Conservation (phyloP, 495 filamentous ascomycete genomes). For the Choiromyces venosus region DNA sequence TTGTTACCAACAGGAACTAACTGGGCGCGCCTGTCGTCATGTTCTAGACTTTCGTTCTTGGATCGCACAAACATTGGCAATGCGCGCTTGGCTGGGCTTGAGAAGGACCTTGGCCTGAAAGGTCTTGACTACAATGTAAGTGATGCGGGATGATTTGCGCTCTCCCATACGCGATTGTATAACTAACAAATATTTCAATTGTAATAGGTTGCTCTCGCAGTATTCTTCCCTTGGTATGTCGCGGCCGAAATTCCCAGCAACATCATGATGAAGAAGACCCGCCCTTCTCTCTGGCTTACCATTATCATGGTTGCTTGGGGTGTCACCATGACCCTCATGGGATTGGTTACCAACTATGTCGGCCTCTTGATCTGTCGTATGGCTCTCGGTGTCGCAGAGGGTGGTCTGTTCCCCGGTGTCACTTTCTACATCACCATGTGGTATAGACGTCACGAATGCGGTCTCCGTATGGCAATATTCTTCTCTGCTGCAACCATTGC, state of each 20-base stretch:
- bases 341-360: conserved; percentile 52
- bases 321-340: conserved; percentile 54
- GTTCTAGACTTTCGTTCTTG: conserved; percentile 47
- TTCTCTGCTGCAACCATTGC: conserved; percentile 54
- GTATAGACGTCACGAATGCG: conserved; percentile 61
- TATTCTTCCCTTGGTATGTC: conserved; percentile 65
- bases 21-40: conserved; percentile 4
- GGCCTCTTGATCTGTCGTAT: conserved; percentile 56
- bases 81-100: conserved; percentile 60
- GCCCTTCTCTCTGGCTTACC: conserved; percentile 58
- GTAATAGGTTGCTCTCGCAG: conserved; percentile 55
- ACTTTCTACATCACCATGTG: conserved; percentile 74
- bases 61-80: conserved; percentile 69
- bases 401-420: conserved; percentile 61
- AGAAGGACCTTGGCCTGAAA: conserved; percentile 55
- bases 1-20: conserved; percentile 11
- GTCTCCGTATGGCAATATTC: conserved; percentile 61
- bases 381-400: conserved; percentile 60
- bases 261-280: conserved; percentile 59
- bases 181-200: conserved; percentile 33
- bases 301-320: conserved; percentile 55
- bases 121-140: conserved; percentile 55
- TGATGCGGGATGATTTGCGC: not conserved
- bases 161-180: not conserved
- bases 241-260: conserved; percentile 62